Evolutionary conservation across 805 yeast genomes (phyloP), one percentile per base, ranked within the genome.

Genomic region (Candida adriatica): DNA sequence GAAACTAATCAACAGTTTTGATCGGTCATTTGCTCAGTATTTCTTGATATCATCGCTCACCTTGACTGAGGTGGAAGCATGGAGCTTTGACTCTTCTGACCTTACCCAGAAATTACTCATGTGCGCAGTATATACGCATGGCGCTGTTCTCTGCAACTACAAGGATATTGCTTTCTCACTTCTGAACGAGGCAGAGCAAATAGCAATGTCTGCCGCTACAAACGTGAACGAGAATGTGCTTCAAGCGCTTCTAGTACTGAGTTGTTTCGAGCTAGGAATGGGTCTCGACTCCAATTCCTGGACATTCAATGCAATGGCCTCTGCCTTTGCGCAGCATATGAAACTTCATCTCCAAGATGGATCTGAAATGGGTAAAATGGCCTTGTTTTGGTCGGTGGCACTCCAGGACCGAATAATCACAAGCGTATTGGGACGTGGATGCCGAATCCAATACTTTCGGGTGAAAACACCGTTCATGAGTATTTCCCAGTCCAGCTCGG

Each of bases 181-280:
- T 24, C 18, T 51, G 8, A 37, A 43, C 22, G 48, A 53, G 19
- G 51, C 58, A 4, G 54, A 55, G 32, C 39, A 8, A 19, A 8
- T 19, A 8, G 11, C 11, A 11, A 19, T 19, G 22, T 8, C 8
- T 8, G 22, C 22, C 41, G 8, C 54, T 24, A 35, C 39, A 16
- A 31, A 32, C 8, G 29, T 47, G 13, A 48, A 50, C 26, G 51
- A 48, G 20, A 33, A 38, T 31, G 52, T 46, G 4, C 24, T 56
- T 2, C 61, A 57, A 24, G 55, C 47, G 0, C 32, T 48, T 6
- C 37, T 57, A 18, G 48, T 57, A 5, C 18, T 57, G 8, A 55
- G 61, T 2, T 55, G 61, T 35, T 53, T 38, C 29, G 49, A 55
- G 28, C 35, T 55, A n/a, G 62, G 62, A n/a, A 48, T 46, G 48